Evolutionary conservation across 1,139 yeast genomes (phyloP).

Genomic region (Blastobotrys proliferans): DNA sequence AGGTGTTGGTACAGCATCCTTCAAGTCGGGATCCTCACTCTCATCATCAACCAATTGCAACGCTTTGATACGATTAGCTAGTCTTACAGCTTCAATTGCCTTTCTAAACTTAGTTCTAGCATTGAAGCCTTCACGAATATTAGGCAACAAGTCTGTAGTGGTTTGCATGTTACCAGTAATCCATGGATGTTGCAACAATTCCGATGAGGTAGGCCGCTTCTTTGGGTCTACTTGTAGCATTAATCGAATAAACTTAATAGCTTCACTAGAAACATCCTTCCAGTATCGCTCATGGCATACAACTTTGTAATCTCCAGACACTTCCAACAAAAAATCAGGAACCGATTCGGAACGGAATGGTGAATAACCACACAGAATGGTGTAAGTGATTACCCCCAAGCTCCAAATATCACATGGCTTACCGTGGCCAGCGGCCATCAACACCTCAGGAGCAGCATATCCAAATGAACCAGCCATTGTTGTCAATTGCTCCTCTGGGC

Average conservation of each 20-base stretch:
- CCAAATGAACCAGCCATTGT: constrained; percentile 89
- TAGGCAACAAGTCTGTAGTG: constrained; percentile 65
- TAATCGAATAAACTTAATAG: constrained; percentile 64
- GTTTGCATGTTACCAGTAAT: constrained; percentile 41
- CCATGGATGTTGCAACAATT: constrained; percentile 70
- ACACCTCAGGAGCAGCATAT: constrained; percentile 91
- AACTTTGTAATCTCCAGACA: constrained; percentile 58
- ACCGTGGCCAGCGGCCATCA: constrained; percentile 75
- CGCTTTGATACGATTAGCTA: constrained; percentile 67
- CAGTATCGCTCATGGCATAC: constrained; percentile 86
- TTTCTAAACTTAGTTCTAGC: constrained; percentile 82
- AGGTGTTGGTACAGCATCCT: not conserved
- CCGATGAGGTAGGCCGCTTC: constrained; percentile 61
- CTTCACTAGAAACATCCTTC: constrained; percentile 70
- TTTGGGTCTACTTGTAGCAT: constrained; percentile 65
- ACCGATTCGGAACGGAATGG: constrained; percentile 87
- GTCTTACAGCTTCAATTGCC: constrained; percentile 76
- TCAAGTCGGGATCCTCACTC: constrained; percentile 42
- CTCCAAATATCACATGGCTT: constrained; percentile 95
- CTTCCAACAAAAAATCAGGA: constrained; percentile 75
- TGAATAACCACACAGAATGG: constrained; percentile 85
- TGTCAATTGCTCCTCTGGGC: constrained; percentile 60
- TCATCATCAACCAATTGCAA: constrained; percentile 52
- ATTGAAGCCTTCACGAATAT: constrained; percentile 67
- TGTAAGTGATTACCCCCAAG: constrained; percentile 84